Base-by-base conservation (phyloP, 306 rosid species). In the Gastrolobium bilobum region DNA sequence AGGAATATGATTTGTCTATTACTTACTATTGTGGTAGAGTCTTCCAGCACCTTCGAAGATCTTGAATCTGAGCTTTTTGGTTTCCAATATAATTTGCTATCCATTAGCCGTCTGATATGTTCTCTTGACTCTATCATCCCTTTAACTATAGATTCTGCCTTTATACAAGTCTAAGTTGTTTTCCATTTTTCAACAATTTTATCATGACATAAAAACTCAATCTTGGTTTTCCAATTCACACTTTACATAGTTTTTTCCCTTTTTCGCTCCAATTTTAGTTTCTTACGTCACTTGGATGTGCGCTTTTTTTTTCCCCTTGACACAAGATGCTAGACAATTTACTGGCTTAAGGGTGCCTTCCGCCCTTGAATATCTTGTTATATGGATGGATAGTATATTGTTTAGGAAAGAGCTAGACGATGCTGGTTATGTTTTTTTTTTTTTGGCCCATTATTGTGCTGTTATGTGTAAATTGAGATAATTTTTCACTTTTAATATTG, bases 371-470 rank as follows among this genome's bases (percentile, higher is more conserved):
- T 68, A 10, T 38, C 37, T 67, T 68, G 75, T 34, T 47, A 68
- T 20, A 20, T 20, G 26, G 26, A 20, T 20, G 9, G 20, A 33
- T 20, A n/a, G 26, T 66, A 66, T 2, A 13, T 47, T 44, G 46
- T 68, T 68, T 47, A 68, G 30, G 60, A n/a, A 33, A 48, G 42
- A 31, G 26, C 30, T n/a, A 59, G 66, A 60, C 34, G 66, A 60
- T 44, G 31, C 40, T 7, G 4, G 35, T 46, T 34, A 59, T 40
- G 65, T 4, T 7, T 38, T 43, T 35, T 43, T 35, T n/a, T 9
- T 38, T 48, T 11, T 20, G 26, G 14, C 37, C 62, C 54, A 39
- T 56, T 26, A 31, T 7, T 29, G 61, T 26, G 9, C 52, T 54
- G 29, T 39, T 13, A 20, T 38, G 35, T 50, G 52, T 53, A 54